Evolutionary conservation across 805 yeast species (phyloP).

Genomic region (Saccharomycopsis malanga): DNA sequence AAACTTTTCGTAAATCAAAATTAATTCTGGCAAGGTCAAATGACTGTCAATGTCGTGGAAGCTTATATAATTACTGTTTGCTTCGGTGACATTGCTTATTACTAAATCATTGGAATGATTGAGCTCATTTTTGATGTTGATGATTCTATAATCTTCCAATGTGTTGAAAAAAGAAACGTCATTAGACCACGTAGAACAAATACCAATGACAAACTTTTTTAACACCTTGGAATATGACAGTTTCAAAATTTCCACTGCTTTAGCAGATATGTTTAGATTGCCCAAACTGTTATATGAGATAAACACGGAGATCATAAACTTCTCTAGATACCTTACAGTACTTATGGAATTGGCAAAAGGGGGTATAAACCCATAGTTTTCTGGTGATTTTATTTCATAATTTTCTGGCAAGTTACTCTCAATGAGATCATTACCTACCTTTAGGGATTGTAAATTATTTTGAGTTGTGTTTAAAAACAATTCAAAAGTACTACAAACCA

Average conservation of each 20-base stretch:
- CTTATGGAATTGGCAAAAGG: conserved; percentile 58
- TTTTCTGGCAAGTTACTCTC: conserved; percentile 18
- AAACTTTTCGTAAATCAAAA: conserved; percentile 33
- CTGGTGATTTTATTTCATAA: conserved; percentile 27
- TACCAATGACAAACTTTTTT: conserved; percentile 39
- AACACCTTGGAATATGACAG: conserved; percentile 32
- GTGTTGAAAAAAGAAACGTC: conserved; percentile 36
- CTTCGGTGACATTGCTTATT: conserved; percentile 12
- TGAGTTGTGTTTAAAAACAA: conserved; percentile 32
- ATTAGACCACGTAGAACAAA: conserved; percentile 44
- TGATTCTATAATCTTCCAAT: conserved; percentile 35
- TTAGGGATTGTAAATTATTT: conserved; percentile 17
- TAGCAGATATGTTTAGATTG: conserved; percentile 35
- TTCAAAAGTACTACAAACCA: conserved; percentile 28
- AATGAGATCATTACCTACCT: conserved; percentile 6
- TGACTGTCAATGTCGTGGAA: conserved; percentile 27
- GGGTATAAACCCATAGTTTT: conserved; percentile 51
- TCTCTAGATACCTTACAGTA: conserved; percentile 44
- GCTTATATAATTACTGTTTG: conserved; percentile 9
- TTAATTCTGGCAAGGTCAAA: conserved; percentile 34
- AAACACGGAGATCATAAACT: conserved; percentile 38
- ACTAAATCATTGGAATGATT: conserved; percentile 17
- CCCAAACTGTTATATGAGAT: conserved; percentile 38
- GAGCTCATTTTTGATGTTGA: conserved; percentile 15
- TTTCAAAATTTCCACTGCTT: conserved; percentile 31